Conservation (phyloP, 78 protist genomes). For the Anaeramoeba flamelloides region DNA sequence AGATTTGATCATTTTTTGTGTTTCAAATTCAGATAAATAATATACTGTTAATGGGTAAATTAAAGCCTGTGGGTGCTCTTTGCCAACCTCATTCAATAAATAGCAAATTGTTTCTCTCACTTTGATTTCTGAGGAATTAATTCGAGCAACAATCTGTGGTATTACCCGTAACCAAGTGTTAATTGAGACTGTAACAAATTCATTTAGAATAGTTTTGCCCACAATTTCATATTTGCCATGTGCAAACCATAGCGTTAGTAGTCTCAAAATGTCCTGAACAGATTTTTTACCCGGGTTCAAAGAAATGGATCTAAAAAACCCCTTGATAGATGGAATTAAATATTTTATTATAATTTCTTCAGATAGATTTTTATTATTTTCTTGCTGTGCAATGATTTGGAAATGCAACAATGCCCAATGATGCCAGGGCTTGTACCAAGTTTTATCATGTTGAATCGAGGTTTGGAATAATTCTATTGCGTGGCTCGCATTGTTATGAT, state of each 20-base stretch:
- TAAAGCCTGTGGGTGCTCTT: slow-evolving; percentile 92
- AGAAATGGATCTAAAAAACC: slow-evolving; percentile 69
- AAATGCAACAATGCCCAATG: slow-evolving; percentile 71
- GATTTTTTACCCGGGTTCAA: slow-evolving; percentile 19
- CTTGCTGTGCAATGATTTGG: slow-evolving; percentile 41
- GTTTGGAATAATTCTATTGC: slow-evolving; percentile 24
- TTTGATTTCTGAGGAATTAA: too few species aligned
- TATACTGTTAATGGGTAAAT: slow-evolving; percentile 92
- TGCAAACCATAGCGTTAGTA: slow-evolving; percentile 70
- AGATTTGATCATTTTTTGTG: too few species aligned
- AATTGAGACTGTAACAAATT: slow-evolving; percentile 5
- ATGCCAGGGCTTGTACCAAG: slow-evolving; percentile 89
- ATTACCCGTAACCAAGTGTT: slow-evolving; percentile 88
- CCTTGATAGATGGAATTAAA: slow-evolving; percentile 39
- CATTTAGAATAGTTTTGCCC: background rate
- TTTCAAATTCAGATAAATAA: too few species aligned
- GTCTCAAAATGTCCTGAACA: slow-evolving; percentile 70
- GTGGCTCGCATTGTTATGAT: too few species aligned
- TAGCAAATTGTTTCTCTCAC: too few species aligned
- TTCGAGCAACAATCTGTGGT: slow-evolving; percentile 74
- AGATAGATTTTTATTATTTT: slow-evolving; percentile 26
- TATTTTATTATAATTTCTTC: slow-evolving; percentile 12
- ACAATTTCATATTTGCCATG: slow-evolving; percentile 29
- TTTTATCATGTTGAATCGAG: slow-evolving; percentile 43
- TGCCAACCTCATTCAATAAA: too few species aligned